Evolutionary conservation across 345 rosid species (phyloP).

Genomic region (Turritis glabra): DNA sequence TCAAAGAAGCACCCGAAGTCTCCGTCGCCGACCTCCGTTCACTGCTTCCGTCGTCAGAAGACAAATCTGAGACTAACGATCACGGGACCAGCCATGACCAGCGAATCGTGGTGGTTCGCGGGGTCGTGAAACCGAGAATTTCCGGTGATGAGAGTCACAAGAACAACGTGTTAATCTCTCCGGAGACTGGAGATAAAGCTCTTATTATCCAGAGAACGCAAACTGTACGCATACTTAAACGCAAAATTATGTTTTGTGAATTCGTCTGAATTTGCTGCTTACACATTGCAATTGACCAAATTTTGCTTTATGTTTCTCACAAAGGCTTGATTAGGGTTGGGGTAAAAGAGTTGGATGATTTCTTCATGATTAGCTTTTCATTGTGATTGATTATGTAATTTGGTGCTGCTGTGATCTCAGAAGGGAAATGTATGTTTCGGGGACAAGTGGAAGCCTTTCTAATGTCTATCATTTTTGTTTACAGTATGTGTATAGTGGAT

Average conservation of each 20-base stretch:
- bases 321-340: not conserved
- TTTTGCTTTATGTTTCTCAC: not conserved
- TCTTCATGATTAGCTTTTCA: not conserved
- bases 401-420: not conserved
- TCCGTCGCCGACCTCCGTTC: conserved; percentile 70
- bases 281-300: not conserved
- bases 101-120: conserved; percentile 60
- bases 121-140: conserved; percentile 59
- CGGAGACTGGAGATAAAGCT: conserved; percentile 79
- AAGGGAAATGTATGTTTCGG: not conserved
- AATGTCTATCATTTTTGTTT: not conserved
- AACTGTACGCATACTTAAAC: conserved; percentile 50
- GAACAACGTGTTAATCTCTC: conserved; percentile 52
- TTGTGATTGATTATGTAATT: not conserved
- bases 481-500: conserved; percentile 82
- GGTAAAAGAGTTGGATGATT: not conserved
- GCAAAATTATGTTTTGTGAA: not conserved
- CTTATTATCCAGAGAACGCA: conserved; percentile 79
- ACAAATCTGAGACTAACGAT: conserved; percentile 15
- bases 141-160: conserved; percentile 46
- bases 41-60: conserved; percentile 38
- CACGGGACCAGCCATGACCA: conserved; percentile 31
- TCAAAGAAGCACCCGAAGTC: conserved; percentile 54
- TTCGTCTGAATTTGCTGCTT: not conserved
- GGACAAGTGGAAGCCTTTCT: conserved; percentile 1